These are phyloP conservation scores for Fraxinus platypoda DNA, from an alignment of 305 asterid genomes.

Conservation along the genomic window DNA sequence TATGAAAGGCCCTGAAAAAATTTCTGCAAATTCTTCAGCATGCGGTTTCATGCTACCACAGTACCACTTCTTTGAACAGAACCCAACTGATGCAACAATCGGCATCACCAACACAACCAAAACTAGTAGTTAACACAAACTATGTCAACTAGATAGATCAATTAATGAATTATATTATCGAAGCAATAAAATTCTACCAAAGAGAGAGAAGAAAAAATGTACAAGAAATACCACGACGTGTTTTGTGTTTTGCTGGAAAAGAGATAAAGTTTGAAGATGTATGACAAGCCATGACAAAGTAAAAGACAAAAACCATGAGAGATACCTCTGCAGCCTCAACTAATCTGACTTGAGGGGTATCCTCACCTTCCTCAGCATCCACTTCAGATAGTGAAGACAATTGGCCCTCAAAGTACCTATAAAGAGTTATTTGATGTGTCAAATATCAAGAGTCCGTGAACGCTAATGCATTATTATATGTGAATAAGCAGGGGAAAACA, in stretches of 20 bases:
- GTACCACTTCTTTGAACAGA: background rate
- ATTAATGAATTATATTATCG: background rate
- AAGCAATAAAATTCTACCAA: background rate
- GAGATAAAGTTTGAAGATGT: background rate
- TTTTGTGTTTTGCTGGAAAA: background rate
- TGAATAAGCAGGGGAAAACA: background rate
- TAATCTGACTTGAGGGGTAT: conserved; percentile 47
- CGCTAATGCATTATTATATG: background rate
- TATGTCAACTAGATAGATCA: background rate
- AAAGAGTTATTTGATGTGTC: conserved; percentile 10
- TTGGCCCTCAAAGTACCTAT: conserved; percentile 91
- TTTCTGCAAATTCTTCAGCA: background rate
- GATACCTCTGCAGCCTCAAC: conserved; percentile 86
- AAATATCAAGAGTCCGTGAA: background rate
- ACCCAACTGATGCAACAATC: background rate
- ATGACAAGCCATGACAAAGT: background rate
- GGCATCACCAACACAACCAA: background rate
- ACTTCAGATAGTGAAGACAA: conserved; percentile 58
- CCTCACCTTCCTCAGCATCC: conserved; percentile 52
- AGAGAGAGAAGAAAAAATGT: background rate
- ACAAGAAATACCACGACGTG: background rate
- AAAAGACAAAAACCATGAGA: conserved; percentile 6
- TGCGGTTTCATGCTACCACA: background rate
- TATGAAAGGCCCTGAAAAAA: background rate
- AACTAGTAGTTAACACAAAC: background rate